These are phyloP conservation scores for Diaporthe sp. DNA, from an alignment of 2,329 filamentous ascomycete genomes.

Conservation along the genomic window DNA sequence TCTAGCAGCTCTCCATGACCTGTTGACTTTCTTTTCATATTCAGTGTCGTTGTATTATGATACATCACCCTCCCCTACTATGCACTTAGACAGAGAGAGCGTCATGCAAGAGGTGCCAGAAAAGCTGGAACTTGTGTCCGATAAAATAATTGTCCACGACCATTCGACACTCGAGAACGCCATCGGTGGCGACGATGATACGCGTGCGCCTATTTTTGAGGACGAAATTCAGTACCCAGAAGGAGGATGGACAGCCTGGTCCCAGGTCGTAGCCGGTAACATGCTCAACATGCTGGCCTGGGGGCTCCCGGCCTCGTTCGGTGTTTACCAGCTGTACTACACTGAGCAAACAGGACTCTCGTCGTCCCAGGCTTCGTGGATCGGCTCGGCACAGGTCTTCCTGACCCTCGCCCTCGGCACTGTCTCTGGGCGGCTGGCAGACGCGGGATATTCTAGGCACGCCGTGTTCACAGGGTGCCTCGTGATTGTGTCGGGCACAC, in stretches of 20 bases:
- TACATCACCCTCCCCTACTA: too few relatives aligned
- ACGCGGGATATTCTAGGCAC: slow-evolving; percentile 62
- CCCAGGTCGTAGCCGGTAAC: slow-evolving; percentile 58
- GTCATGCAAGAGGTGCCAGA: not conserved
- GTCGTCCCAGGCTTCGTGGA: slow-evolving; percentile 60
- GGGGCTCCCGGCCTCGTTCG: slow-evolving; percentile 65
- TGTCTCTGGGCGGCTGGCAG: slow-evolving; percentile 63
- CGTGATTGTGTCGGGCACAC: slow-evolving; percentile 61
- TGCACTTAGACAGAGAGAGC: not conserved
- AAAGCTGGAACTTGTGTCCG: not conserved
- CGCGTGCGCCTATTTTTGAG: not conserved
- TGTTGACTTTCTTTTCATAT: not conserved
- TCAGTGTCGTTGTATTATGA: not conserved
- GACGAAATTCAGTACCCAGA: not conserved
- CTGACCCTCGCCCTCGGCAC: slow-evolving; percentile 63
- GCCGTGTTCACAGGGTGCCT: slow-evolving; percentile 57
- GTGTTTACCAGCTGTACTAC: slow-evolving; percentile 63
- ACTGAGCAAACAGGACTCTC: slow-evolving; percentile 51
- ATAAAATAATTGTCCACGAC: too few relatives aligned
- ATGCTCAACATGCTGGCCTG: slow-evolving; percentile 65
- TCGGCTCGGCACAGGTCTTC: slow-evolving; percentile 66
- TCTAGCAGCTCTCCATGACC: not conserved
- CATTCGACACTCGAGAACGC: not conserved
- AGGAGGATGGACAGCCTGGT: not conserved
- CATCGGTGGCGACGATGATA: not conserved